These are phyloP conservation scores for Barbarea vulgaris DNA, from an alignment of 345 rosid species.

Conservation along the genomic window DNA sequence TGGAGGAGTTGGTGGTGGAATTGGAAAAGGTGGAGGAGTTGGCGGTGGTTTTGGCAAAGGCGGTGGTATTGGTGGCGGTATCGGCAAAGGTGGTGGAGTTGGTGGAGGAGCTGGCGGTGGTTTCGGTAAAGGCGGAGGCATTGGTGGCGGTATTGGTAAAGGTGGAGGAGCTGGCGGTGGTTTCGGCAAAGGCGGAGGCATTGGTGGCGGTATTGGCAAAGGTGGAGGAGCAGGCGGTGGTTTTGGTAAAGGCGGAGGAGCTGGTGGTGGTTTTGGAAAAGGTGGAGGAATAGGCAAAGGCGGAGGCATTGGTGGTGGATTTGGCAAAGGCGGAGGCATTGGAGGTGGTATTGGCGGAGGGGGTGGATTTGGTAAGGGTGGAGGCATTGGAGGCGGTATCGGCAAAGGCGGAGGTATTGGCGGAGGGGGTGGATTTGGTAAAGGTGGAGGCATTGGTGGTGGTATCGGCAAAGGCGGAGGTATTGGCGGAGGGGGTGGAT, in stretches of 20 bases:
- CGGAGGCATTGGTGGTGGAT: conserved; percentile 13
- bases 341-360: too few relatives aligned
- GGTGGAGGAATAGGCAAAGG: too few relatives aligned
- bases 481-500: conserved; percentile 20
- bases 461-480: conserved; percentile 30
- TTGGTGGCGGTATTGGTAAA: conserved; percentile 20
- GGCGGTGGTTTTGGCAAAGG: conserved; percentile 31
- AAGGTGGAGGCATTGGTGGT: neutral
- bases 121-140: neutral
- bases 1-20: conserved; percentile 25
- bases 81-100: conserved; percentile 3
- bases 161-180: conserved; percentile 31
- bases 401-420: conserved; percentile 22
- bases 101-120: conserved; percentile 30
- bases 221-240: conserved; percentile 2
- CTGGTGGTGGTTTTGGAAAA: conserved; percentile 28
- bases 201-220: neutral
- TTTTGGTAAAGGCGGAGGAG: conserved; percentile 7
- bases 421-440: too few relatives aligned
- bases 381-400: neutral
- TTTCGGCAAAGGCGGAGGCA: conserved; percentile 24
- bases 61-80: neutral
- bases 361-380: conserved; percentile 21
- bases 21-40: conserved; percentile 21
- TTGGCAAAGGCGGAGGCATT: neutral